Percentiles rank a stretch among this genome's conserved stretches.
These are phyloP conservation scores for Carallia pectinifolia DNA, from an alignment of 345 rosid genomes.

Conservation along the genomic window DNA sequence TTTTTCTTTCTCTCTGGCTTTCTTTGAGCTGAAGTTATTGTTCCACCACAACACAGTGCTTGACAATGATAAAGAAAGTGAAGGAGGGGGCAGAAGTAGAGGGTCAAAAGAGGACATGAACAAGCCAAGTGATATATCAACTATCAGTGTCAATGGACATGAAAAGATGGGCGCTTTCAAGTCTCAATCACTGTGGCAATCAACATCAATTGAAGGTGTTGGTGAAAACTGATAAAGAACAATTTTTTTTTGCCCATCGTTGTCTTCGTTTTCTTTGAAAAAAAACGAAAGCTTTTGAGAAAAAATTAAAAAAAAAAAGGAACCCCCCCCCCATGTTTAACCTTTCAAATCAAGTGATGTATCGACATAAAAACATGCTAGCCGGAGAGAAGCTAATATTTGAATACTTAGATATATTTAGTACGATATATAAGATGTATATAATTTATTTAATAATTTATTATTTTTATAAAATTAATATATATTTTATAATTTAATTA, in stretches of 20 bases:
- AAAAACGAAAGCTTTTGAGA: neutral
- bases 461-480: too few relatives aligned
- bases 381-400: neutral
- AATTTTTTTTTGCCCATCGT: neutral
- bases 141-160: conserved; percentile 71
- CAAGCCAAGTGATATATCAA: conserved; percentile 57
- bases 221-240: conserved; percentile 28
- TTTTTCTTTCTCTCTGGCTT: neutral
- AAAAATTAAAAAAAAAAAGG: too few relatives aligned
- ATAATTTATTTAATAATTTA: too few relatives aligned
- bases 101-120: conserved; percentile 51
- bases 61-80: conserved; percentile 27
- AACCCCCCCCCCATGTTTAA: too few relatives aligned
- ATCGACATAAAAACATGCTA: conserved; percentile 26
- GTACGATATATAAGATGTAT: too few relatives aligned
- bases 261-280: neutral
- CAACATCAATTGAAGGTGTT: conserved; percentile 39
- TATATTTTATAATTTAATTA: too few relatives aligned
- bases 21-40: neutral
- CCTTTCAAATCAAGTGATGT: conserved; percentile 21
- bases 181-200: conserved; percentile 65
- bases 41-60: conserved; percentile 16
- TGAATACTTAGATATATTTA: too few relatives aligned
- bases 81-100: conserved; percentile 8
- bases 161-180: conserved; percentile 91